These are phyloP conservation scores for Penicillium sp. DNA, from an alignment of 2,329 filamentous ascomycete genomes.

Conservation along the genomic window DNA sequence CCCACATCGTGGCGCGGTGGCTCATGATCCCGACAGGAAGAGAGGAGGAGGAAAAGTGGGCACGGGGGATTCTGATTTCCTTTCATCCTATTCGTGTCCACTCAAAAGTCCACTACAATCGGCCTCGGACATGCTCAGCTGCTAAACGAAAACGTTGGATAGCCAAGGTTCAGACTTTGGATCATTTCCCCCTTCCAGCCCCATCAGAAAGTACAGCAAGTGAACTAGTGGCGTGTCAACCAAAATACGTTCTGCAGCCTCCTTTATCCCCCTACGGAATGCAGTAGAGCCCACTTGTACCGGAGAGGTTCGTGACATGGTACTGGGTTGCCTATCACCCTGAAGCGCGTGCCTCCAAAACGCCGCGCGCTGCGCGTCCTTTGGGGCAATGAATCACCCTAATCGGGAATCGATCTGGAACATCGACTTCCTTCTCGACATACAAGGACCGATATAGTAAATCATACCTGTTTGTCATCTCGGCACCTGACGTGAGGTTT, in stretches of 20 bases:
- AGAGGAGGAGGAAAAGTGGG: constrained; percentile 8
- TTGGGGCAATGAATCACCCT: constrained; percentile 5
- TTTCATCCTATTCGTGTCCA: neutral
- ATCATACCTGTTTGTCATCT: neutral
- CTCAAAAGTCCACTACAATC: neutral
- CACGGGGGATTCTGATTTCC: neutral
- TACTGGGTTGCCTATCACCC: constrained; percentile 14
- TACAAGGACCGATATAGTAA: neutral
- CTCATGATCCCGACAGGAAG: constrained; percentile 11
- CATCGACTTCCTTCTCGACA: neutral
- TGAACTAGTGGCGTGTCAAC: constrained; percentile 17
- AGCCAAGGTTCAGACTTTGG: constrained; percentile 1
- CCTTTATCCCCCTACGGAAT: neutral
- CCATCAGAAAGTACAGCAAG: neutral
- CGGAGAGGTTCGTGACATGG: constrained; percentile 15
- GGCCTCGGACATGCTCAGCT: neutral
- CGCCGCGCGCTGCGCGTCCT: neutral
- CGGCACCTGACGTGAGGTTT: too few relatives aligned
- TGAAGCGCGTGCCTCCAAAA: constrained; percentile 11
- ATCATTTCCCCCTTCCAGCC: neutral
- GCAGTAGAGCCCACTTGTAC: neutral
- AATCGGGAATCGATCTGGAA: constrained; percentile 11
- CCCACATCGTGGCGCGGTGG: constrained; percentile 26
- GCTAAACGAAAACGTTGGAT: neutral
- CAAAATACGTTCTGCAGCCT: constrained; percentile 5